Evolutionary conservation across 2,329 filamentous ascomycete species (phyloP), one percentile per base, ranked within the genome.

Genomic region (Penicillium palitans): DNA sequence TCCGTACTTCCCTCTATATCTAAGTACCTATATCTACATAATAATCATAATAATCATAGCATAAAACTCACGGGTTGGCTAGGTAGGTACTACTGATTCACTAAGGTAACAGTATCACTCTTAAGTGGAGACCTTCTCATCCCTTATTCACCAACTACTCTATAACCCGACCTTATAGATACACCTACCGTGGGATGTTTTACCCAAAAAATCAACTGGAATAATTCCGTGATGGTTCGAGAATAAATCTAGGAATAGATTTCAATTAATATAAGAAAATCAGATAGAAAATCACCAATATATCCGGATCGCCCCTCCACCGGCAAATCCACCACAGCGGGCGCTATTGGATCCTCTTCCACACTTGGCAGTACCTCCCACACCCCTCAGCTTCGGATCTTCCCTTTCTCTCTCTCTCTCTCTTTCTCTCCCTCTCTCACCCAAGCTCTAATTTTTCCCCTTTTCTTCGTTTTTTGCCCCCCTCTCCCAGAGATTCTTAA

Each of bases 331-430:
- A 58, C 55, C 42, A 37, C 49, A 15, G 53, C 47, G 53, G 55
- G 55, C 50, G 50, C 55, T 54, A 58, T 54, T 58, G 55, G 55
- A 58, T 58, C 55, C 55, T 54, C 47, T 44, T 61, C 62, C 66
- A 63, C 59, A 64, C 53, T 52, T 56, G 53, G 53, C 47, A 47
- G 27, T 63, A 57, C 63, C 62, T 61, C 67, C 64, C 60, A 62
- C 58, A 62, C 58, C 47, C 59, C 63, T 58, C 62, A 41, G 53
- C 54, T 55, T 53, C 55, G 41, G 50, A 59, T 55, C 55, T 55
- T 58, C 54, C 60, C 58, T 64, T 59, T 59, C 52, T 64, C 60
- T 59, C 52, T 40, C 49, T 40, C 46, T 42, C 52, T 41, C 19
- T 42, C 33, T 40, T 49, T 41, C 19, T 15, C 35, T 4, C 37